Conservation (phyloP, 148 eudicot species). For the Polygonum maritimum region DNA sequence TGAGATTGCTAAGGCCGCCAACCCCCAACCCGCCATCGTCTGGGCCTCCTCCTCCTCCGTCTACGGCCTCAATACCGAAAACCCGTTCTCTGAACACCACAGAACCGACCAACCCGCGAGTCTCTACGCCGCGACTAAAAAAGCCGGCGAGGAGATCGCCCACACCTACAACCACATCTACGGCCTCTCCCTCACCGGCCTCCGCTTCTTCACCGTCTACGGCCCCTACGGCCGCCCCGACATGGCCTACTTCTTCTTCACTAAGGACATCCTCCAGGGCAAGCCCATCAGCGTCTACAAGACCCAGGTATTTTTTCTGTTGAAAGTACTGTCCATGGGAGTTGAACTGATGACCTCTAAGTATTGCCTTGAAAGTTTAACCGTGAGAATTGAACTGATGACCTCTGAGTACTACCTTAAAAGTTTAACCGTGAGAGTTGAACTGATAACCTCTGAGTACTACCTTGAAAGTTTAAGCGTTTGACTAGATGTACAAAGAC, state of each 20-base stretch:
- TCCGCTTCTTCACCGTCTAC: slow-evolving; percentile 82
- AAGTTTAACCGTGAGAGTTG: too few relatives aligned
- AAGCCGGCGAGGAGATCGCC: slow-evolving; percentile 92
- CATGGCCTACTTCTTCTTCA: slow-evolving; percentile 95
- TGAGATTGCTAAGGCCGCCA: slow-evolving; percentile 57
- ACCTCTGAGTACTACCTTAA: too few relatives aligned
- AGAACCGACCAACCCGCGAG: slow-evolving; percentile 87
- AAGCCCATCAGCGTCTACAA: slow-evolving; percentile 57
- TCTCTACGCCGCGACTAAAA: slow-evolving; percentile 86
- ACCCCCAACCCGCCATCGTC: slow-evolving; percentile 80
- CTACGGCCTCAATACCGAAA: slow-evolving; percentile 72
- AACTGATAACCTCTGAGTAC: too few relatives aligned
- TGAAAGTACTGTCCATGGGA: too few relatives aligned
- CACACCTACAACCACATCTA: slow-evolving; percentile 95
- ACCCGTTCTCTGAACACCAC: slow-evolving; percentile 70
- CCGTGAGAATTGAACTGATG: too few relatives aligned
- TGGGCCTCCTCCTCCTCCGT: slow-evolving; percentile 96
- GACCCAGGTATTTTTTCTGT: slow-evolving; percentile 17
- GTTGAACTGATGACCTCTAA: too few relatives aligned
- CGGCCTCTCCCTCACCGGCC: slow-evolving; percentile 76
- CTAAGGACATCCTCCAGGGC: slow-evolving; percentile 72
- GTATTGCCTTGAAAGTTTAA: too few relatives aligned
- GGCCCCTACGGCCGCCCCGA: slow-evolving; percentile 98
- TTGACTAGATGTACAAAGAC: too few relatives aligned
- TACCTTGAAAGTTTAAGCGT: too few relatives aligned